A percentile compares a stretch with the other conserved stretches of the same genome.
Evolutionary conservation across 768 basidiomycete genomes (phyloP).

Genomic region (Flagelloscypha sp.): DNA sequence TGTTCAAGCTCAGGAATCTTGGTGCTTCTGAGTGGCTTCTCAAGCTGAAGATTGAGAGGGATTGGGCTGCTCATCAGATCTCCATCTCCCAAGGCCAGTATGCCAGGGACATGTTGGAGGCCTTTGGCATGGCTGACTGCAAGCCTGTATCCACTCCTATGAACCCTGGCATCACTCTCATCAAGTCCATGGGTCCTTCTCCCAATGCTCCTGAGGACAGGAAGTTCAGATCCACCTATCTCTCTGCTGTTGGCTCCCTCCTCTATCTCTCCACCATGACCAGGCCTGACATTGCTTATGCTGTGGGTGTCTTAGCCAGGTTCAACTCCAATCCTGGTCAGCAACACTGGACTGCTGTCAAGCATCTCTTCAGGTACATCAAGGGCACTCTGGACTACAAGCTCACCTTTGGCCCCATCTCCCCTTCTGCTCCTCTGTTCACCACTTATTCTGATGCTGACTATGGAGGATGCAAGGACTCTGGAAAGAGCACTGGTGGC

Average conservation of each 20-base stretch:
- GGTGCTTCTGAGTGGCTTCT: slow-evolving; percentile 9
- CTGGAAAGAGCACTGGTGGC: slow-evolving; percentile 5
- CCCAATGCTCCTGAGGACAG: background rate
- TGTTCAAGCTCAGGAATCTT: background rate
- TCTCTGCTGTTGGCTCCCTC: slow-evolving; percentile 7
- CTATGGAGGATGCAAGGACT: background rate
- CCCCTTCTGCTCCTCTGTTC: too few species aligned
- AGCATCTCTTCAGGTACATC: slow-evolving; percentile 12
- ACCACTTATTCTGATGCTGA: slow-evolving; percentile 7
- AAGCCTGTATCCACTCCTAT: slow-evolving; percentile 10
- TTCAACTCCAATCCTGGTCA: background rate
- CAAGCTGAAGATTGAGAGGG: slow-evolving; percentile 12
- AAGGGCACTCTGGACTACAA: slow-evolving; percentile 7
- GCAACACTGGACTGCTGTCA: slow-evolving; percentile 11
- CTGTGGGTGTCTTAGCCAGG: slow-evolving; percentile 12
- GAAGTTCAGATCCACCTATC: slow-evolving; percentile 7
- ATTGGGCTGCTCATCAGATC: slow-evolving; percentile 9
- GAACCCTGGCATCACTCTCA: slow-evolving; percentile 3
- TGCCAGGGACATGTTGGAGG: slow-evolving; percentile 7
- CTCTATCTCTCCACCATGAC: slow-evolving; percentile 14
- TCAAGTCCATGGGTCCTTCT: too few species aligned
- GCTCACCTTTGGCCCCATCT: too few species aligned
- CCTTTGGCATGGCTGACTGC: slow-evolving; percentile 9
- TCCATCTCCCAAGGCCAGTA: slow-evolving; percentile 14
- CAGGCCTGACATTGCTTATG: slow-evolving; percentile 18